Base-by-base conservation (phyloP, 768 basidiomycete species). In the Tulasnella sp. region DNA sequence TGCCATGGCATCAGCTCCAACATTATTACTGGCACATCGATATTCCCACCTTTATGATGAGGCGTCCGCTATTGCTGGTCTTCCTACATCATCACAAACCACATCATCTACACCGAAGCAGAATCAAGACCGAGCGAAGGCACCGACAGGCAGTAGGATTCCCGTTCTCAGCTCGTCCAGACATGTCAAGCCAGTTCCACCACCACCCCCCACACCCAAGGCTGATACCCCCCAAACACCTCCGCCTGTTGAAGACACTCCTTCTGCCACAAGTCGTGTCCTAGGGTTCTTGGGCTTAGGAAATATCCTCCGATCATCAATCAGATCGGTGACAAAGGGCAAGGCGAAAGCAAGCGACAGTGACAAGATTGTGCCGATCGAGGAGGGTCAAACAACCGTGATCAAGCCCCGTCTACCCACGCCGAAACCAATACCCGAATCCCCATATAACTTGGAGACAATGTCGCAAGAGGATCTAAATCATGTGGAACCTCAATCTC, bases 401-500 rank as follows among this genome's bases (percentile, higher is more conserved):
- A 7, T 28, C 12, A 16, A 28, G 24, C 16, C n/a, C 4, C 42
- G 42, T 16, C 5, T 10, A 10, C 19, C 42, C 12, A 28, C 42
- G 20, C 42, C 42, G 25, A 28, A 28, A 12, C 25, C 42, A 27
- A 19, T 44, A 22, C 16, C 8, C 16, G n/a, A 29, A 22, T 24
- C 43, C 43, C n/a, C 22, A 45, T 25, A 24, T 25, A 27, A 5
- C 19, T 40, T 31, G 24, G 34, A 25, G n/a, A 27, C 49, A 29
- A 40, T 24, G 24, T 51, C 49, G 4, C 41, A 51, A 34, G 49
- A 51, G n/a, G 53, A 54, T 16, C 39, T 56, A 12, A 56, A 41
- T 20, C 55, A 56, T 41, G 13, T 54, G 22, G 55, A 55, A 31
- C 53, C 55, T 35, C 20, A 34, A 16, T 53, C 55, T 9, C 33